A percentile compares a stretch with the other conserved stretches of the same genome.
phyloP scores from a whole-genome alignment of 2,329 filamentous ascomycete species.

The Nothopassalora personata region DNA sequence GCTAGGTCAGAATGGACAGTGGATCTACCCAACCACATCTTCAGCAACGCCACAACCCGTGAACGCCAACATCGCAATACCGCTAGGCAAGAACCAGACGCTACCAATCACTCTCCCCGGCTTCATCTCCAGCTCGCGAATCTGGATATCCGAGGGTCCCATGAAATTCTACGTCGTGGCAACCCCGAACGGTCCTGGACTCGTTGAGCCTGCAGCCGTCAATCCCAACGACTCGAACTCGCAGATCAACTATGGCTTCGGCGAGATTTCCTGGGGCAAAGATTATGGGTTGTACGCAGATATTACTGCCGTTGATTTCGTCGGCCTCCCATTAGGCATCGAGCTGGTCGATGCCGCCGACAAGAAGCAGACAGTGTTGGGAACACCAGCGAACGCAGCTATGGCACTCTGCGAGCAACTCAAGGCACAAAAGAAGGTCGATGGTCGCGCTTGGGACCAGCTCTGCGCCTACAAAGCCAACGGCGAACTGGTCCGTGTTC shows the following conservation, averaged over 20 bases:
- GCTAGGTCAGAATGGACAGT: constrained; percentile 35
- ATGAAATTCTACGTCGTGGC: constrained; percentile 42
- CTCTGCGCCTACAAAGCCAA: constrained; percentile 46
- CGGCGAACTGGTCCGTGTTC: constrained; percentile 36
- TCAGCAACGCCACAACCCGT: constrained; percentile 35
- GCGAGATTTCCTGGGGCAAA: constrained; percentile 44
- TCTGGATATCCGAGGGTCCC: constrained; percentile 44
- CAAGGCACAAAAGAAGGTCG: constrained; percentile 48
- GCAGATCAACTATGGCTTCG: constrained; percentile 40
- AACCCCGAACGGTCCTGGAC: constrained; percentile 29
- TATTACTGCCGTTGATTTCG: constrained; percentile 30
- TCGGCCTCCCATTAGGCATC: constrained; percentile 47
- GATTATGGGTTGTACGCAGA: constrained; percentile 41
- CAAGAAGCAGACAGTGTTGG: constrained; percentile 47
- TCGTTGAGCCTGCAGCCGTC: constrained; percentile 48
- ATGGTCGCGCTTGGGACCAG: constrained; percentile 57
- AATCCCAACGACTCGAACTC: constrained; percentile 37
- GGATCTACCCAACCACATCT: constrained; percentile 40
- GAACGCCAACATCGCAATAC: constrained; percentile 37
- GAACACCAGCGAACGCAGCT: constrained; percentile 54
- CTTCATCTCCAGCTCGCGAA: constrained; percentile 38
- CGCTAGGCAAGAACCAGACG: constrained; percentile 35
- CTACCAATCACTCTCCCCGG: constrained; percentile 39
- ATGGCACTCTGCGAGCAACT: constrained; percentile 50
- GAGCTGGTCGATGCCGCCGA: constrained; percentile 46